Percentiles rank a stretch among this genome's conserved stretches.
These are phyloP conservation scores for Cryphonectria parasitica DNA, from an alignment of 2,329 filamentous ascomycete genomes.

Conservation along the genomic window DNA sequence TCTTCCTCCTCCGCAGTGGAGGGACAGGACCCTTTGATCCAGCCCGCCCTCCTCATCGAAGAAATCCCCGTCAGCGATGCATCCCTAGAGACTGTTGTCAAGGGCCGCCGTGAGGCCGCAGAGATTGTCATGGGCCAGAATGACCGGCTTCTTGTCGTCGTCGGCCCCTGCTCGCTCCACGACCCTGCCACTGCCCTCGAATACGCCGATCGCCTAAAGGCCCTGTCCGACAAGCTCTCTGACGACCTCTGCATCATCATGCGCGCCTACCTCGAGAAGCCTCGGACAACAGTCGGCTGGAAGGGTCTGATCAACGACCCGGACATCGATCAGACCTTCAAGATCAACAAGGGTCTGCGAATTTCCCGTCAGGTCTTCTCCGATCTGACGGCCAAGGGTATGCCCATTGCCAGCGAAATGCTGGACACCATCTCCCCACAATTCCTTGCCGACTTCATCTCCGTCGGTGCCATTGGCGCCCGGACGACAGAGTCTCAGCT, in stretches of 20 bases:
- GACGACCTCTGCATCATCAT: slow-evolving; percentile 91
- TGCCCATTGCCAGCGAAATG: slow-evolving; percentile 98
- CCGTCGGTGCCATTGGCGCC: slow-evolving; percentile 92
- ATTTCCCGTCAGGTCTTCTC: slow-evolving; percentile 92
- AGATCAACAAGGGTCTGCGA: slow-evolving; percentile 98
- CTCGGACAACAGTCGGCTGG: slow-evolving; percentile 96
- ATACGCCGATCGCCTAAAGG: slow-evolving; percentile 80
- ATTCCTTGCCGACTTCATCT: slow-evolving; percentile 95
- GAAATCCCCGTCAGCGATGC: slow-evolving; percentile 75
- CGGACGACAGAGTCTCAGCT: slow-evolving; percentile 96
- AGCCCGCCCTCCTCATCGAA: slow-evolving; percentile 81
- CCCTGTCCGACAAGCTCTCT: slow-evolving; percentile 76
- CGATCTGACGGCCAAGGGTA: slow-evolving; percentile 82
- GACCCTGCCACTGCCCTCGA: slow-evolving; percentile 87
- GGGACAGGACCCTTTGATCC: slow-evolving; percentile 91
- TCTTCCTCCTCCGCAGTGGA: slow-evolving; percentile 63
- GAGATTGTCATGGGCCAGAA: slow-evolving; percentile 77
- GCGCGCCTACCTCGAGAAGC: slow-evolving; percentile 99
- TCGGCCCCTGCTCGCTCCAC: slow-evolving; percentile 96
- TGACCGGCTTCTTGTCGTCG: slow-evolving; percentile 90
- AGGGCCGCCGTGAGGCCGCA: slow-evolving; percentile 69
- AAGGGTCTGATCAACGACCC: slow-evolving; percentile 99
- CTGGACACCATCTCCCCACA: slow-evolving; percentile 98
- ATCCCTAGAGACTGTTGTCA: slow-evolving; percentile 70
- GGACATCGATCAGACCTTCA: slow-evolving; percentile 94